Conservation (phyloP, 1,284 basidiomycete genomes). For the Moesziomyces sp. region DNA sequence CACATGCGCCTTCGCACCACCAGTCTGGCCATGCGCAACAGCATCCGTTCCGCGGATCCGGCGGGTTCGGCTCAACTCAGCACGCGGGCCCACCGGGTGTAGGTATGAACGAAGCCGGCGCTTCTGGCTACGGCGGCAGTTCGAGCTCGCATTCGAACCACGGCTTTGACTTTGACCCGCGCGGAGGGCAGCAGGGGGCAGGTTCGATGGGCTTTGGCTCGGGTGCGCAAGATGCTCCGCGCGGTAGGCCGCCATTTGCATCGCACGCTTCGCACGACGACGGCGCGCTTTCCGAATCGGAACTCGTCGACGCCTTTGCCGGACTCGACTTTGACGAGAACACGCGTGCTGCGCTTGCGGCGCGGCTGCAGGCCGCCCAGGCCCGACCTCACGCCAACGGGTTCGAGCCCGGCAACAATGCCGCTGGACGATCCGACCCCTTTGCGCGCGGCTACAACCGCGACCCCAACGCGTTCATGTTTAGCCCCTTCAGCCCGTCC, state of each 20-base stretch:
- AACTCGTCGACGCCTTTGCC: conserved; percentile 37
- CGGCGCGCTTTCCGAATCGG: conserved; percentile 23
- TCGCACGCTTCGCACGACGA: conserved; percentile 22
- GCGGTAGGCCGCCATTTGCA: conserved; percentile 6
- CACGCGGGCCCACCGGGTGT: conserved; percentile 10
- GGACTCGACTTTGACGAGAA: conserved; percentile 40
- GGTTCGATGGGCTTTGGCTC: conserved; percentile 1
- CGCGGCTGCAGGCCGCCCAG: conserved; percentile 24
- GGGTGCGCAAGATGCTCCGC: conserved; percentile 4
- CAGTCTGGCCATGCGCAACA: conserved; percentile 13
- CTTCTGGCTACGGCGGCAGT: conserved; percentile 5
- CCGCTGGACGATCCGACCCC: conserved; percentile 14
- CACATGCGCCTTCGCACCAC: conserved; percentile 6
- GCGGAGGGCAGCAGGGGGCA: not conserved
- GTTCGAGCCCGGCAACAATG: not conserved
- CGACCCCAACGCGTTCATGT: conserved; percentile 51
- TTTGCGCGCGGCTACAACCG: conserved; percentile 35
- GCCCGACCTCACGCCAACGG: conserved; percentile 1
- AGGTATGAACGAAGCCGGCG: conserved; percentile 14
- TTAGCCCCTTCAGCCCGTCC: conserved; percentile 53
- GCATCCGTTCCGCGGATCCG: conserved; percentile 20
- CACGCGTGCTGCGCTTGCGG: conserved; percentile 17
- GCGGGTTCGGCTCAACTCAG: conserved; percentile 6
- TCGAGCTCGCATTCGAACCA: conserved; percentile 31
- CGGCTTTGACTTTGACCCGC: conserved; percentile 28